These are phyloP conservation scores for Kluyveromyces lactis DNA, from an alignment of 805 yeast species.

Conservation along the genomic window DNA sequence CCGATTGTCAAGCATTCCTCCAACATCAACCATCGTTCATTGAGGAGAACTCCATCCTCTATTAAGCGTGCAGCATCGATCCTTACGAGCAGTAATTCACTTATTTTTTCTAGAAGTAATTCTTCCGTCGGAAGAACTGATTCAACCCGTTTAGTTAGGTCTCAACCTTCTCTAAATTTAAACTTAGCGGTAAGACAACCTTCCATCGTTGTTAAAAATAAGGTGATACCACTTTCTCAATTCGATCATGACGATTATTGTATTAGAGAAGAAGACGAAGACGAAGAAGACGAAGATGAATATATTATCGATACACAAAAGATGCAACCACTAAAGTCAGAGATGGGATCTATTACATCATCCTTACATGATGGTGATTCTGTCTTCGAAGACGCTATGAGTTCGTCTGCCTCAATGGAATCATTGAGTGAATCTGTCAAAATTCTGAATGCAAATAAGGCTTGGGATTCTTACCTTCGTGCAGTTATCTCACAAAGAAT, in stretches of 20 bases:
- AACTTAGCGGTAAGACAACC: conserved; percentile 26
- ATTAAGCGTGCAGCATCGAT: conserved; percentile 31
- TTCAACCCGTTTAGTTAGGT: conserved; percentile 16
- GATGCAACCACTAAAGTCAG: conserved; percentile 7
- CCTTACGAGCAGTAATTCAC: conserved; percentile 12
- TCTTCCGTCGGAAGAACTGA: conserved; percentile 23
- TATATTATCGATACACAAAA: conserved; percentile 14
- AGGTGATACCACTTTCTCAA: conserved; percentile 27
- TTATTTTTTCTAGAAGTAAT: conserved; percentile 20
- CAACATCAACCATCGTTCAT: conserved; percentile 9
- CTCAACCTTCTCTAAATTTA: conserved; percentile 20
- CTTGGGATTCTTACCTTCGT: conserved; percentile 19
- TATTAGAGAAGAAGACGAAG: conserved; percentile 21
- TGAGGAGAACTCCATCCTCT: conserved; percentile 29
- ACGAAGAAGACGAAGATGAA: conserved; percentile 10
- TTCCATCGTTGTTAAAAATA: conserved; percentile 28
- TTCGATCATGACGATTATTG: conserved; percentile 16
- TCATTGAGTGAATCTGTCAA: conserved; percentile 10
- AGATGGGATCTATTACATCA: conserved; percentile 1
- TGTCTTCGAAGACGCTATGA: conserved; percentile 2
- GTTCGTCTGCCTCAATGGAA: conserved; percentile 1
- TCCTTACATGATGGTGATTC: conserved; percentile 2
- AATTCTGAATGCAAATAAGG: conserved; percentile 3
- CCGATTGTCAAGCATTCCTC: neutral
- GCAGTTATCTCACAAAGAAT: conserved; percentile 22